These are phyloP conservation scores for Xylariaceae sp. DNA, from an alignment of 2,329 filamentous ascomycete species.

Conservation along the genomic window DNA sequence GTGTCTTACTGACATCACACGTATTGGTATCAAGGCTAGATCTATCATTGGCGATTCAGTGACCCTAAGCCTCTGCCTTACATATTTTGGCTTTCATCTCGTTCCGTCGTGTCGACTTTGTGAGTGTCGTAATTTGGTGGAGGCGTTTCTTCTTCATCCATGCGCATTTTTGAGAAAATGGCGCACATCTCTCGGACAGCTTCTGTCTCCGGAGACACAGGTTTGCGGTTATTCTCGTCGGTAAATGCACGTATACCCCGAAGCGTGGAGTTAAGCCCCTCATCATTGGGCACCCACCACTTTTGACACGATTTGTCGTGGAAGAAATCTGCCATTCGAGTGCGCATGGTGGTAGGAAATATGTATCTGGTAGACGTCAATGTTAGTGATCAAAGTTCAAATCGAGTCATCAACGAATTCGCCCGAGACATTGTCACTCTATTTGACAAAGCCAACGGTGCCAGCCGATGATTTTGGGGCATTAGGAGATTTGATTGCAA, in stretches of 20 bases:
- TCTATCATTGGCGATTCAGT: not conserved
- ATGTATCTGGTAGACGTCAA: conserved; percentile 62
- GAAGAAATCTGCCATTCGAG: conserved; percentile 73
- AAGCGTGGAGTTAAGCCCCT: conserved; percentile 69
- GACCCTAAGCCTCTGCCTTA: conserved; percentile 6
- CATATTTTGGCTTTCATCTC: conserved; percentile 13
- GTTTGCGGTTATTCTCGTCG: conserved; percentile 65
- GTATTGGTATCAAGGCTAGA: not conserved
- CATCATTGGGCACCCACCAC: conserved; percentile 88
- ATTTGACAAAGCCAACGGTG: not conserved
- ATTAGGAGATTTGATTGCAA: not conserved
- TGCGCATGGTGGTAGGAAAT: conserved; percentile 69
- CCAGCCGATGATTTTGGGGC: not conserved
- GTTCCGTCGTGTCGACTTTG: conserved; percentile 11
- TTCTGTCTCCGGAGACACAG: conserved; percentile 54
- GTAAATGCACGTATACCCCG: conserved; percentile 77
- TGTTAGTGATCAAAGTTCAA: not conserved
- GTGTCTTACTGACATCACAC: not conserved
- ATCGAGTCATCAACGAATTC: not conserved
- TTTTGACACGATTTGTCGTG: conserved; percentile 64
- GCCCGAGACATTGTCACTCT: not conserved
- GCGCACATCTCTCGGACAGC: conserved; percentile 71
- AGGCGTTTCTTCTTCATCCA: conserved; percentile 34
- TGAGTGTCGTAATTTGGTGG: conserved; percentile 10
- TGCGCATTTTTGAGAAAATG: conserved; percentile 62